Percentiles rank a stretch among this genome's conserved stretches.
Conservation (phyloP, 768 basidiomycete species). For the Sporobolomyces phaffii region DNA sequence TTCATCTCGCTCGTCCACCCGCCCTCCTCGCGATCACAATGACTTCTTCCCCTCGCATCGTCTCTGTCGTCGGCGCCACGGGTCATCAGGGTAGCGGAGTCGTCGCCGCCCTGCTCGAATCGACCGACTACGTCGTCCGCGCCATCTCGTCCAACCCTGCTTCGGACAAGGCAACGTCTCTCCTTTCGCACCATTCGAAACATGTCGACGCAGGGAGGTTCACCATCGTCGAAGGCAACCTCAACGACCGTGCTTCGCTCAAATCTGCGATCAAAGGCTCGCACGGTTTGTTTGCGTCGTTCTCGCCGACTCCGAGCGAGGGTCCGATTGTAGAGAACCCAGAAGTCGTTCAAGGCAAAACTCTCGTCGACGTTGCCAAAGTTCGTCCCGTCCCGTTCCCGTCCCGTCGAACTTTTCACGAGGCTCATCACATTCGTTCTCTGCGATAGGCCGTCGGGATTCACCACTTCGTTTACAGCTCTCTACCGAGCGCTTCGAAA, state of each 20-base stretch:
- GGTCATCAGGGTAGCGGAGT: conserved; percentile 21
- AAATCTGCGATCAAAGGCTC: conserved; percentile 6
- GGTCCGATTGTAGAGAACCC: not conserved
- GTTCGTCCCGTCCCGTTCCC: not conserved
- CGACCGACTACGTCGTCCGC: conserved; percentile 9
- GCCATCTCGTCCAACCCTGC: conserved; percentile 12
- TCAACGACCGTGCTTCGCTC: not conserved
- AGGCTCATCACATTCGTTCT: not conserved
- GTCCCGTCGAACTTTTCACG: not conserved
- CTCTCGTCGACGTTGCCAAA: conserved; percentile 16
- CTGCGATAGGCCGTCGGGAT: conserved; percentile 12
- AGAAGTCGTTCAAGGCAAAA: conserved; percentile 9
- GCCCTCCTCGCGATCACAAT: too few species aligned
- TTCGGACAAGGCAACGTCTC: not conserved
- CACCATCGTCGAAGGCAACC: conserved; percentile 12
- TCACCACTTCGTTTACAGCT: conserved; percentile 37
- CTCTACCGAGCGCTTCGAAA: not conserved
- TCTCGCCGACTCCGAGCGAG: not conserved
- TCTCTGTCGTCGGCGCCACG: conserved; percentile 14
- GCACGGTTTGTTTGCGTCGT: conserved; percentile 1
- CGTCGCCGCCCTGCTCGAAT: conserved; percentile 1
- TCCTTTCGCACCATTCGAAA: not conserved
- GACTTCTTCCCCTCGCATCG: not conserved
- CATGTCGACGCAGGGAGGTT: not conserved
- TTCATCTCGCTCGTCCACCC: too few species aligned